Percentiles rank a stretch among this genome's conserved stretches.
Conservation (phyloP, 768 basidiomycete species). For the Boletus rubroflammeus region DNA sequence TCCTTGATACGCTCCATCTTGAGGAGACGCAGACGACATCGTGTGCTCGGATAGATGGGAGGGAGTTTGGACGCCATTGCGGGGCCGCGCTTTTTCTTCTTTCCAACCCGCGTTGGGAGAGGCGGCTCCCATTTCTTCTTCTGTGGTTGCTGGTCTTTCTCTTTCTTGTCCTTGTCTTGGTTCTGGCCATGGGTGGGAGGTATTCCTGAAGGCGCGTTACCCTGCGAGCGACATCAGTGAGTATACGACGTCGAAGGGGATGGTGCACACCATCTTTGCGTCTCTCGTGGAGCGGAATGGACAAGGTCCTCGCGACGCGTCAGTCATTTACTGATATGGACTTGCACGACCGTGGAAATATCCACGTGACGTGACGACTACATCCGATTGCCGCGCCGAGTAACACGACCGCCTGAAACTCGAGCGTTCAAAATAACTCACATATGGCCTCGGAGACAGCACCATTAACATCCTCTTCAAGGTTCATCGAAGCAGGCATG, state of each 20-base stretch:
- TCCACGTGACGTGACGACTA: constrained; percentile 18
- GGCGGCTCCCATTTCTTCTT: constrained; percentile 99
- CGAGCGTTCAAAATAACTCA: not conserved
- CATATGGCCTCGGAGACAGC: constrained; percentile 35
- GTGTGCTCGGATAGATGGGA: constrained; percentile 88
- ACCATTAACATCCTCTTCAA: constrained; percentile 59
- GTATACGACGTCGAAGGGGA: not conserved
- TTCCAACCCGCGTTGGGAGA: constrained; percentile 92
- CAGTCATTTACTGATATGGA: constrained; percentile 41
- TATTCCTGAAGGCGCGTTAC: constrained; percentile 69
- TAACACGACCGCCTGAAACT: not conserved
- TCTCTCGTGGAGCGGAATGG: constrained; percentile 2
- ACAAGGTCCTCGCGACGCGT: constrained; percentile 42
- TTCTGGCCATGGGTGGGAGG: constrained; percentile 37
- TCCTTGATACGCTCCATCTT: constrained; percentile 99
- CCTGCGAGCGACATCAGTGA: constrained; percentile 41
- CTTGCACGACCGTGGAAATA: constrained; percentile 25
- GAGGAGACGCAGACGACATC: constrained; percentile 90
- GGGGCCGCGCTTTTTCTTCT: constrained; percentile 94
- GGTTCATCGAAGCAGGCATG: constrained; percentile 78
- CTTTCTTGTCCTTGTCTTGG: constrained; percentile 44
- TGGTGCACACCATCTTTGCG: constrained; percentile 23
- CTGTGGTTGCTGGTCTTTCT: constrained; percentile 44
- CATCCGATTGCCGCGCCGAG: constrained; percentile 14
- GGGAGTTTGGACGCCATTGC: constrained; percentile 89